phyloP scores from a whole-genome alignment of 2,329 filamentous ascomycete genomes.

The Colletotrichum chrysophilum region DNA sequence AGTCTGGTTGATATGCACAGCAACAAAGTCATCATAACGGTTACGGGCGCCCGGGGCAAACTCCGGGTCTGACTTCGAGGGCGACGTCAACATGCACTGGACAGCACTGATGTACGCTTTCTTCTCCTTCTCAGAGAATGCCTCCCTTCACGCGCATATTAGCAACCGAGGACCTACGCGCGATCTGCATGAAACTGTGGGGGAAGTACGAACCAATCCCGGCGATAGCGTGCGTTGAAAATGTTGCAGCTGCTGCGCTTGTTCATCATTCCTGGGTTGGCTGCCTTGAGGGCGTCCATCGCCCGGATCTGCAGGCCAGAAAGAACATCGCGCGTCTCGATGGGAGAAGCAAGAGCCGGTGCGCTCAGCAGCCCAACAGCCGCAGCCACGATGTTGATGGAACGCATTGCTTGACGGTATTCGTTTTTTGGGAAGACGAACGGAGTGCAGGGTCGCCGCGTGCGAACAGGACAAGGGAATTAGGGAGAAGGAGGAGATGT shows the following conservation, averaged over 20 bases:
- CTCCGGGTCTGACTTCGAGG: slow-evolving; percentile 1
- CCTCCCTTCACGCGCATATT: not conserved
- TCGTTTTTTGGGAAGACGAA: not conserved
- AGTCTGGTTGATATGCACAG: slow-evolving; percentile 21
- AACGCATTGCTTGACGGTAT: not conserved
- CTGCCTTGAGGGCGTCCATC: not conserved
- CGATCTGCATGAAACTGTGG: not conserved
- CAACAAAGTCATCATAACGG: slow-evolving; percentile 25
- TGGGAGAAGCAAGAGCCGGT: not conserved
- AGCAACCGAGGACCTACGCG: not conserved
- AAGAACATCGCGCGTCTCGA: not conserved
- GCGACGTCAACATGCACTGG: slow-evolving; percentile 17
- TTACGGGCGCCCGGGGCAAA: slow-evolving; percentile 17
- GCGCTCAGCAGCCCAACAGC: not conserved
- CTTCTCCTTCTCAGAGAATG: slow-evolving; percentile 13
- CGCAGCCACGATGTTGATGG: not conserved
- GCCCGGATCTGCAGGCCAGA: not conserved
- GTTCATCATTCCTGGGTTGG: not conserved
- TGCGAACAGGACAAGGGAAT: not conserved
- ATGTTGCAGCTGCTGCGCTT: slow-evolving; percentile 13
- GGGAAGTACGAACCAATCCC: slow-evolving; percentile 7
- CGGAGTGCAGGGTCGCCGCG: not conserved
- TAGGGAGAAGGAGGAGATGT: not conserved
- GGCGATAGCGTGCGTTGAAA: slow-evolving; percentile 15
- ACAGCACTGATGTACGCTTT: slow-evolving; percentile 22